Conservation (phyloP, 805 yeast species). For the Zygoascus tannicola region DNA sequence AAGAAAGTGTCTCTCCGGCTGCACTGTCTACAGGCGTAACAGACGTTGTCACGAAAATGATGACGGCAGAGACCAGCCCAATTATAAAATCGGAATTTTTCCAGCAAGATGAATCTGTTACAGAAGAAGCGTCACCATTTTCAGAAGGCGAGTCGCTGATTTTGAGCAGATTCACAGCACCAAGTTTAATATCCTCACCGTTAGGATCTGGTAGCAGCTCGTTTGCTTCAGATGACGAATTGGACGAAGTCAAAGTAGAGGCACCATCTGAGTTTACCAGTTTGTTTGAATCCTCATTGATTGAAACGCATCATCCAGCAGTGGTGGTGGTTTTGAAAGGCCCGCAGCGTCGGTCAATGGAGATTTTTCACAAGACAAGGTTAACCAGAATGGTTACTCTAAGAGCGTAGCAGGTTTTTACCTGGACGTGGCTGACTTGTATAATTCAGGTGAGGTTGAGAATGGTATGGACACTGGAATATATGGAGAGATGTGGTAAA, state of each 20-base stretch:
- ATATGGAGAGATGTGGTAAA: no score
- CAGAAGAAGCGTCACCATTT: slow-evolving; percentile 3
- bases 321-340: slow-evolving; percentile 18
- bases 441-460: no score
- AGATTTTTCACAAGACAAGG: background rate
- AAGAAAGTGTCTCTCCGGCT: slow-evolving; percentile 41
- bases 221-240: slow-evolving; percentile 8
- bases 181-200: slow-evolving; percentile 18
- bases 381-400: background rate
- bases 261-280: slow-evolving; percentile 1
- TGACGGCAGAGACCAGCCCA: no score
- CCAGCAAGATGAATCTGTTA: no score
- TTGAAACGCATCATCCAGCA: slow-evolving; percentile 25
- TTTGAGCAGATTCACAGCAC: slow-evolving; percentile 14
- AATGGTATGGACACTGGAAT: no score
- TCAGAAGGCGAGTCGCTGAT: slow-evolving; percentile 17
- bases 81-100: no score
- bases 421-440: no score
- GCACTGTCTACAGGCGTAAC: slow-evolving; percentile 51
- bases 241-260: slow-evolving; percentile 1
- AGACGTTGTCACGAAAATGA: no score
- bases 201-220: no score
- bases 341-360: slow-evolving; percentile 21
- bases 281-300: slow-evolving; percentile 13
- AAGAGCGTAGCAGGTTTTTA: background rate